phyloP scores from a whole-genome alignment of 768 basidiomycete species.

The Xerocomus potaroensis region DNA sequence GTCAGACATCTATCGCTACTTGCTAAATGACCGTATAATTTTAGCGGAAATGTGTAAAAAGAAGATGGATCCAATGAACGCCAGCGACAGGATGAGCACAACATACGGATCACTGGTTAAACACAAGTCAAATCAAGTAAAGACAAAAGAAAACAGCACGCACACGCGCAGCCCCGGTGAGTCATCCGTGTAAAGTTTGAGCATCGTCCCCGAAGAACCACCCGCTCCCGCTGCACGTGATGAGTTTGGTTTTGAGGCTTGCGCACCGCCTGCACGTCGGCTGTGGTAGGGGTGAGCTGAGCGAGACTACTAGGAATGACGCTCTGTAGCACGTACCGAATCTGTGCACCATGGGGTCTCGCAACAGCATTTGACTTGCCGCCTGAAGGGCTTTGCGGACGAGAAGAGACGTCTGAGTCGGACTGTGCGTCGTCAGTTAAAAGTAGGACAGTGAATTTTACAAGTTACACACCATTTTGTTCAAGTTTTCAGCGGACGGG shows the following conservation, averaged over 20 bases:
- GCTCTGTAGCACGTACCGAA: constrained; percentile 57
- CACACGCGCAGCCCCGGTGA: constrained; percentile 96
- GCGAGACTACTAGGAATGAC: neutral
- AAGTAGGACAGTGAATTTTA: neutral
- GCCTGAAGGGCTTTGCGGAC: constrained; percentile 37
- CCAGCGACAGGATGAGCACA: constrained; percentile 90
- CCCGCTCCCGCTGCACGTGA: constrained; percentile 90
- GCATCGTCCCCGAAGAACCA: constrained; percentile 97
- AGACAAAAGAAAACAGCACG: constrained; percentile 43
- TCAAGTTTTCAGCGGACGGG: neutral
- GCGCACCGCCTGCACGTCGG: constrained; percentile 66
- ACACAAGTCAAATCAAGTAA: no score
- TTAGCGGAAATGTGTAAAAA: constrained; percentile 98
- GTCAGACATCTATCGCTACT: constrained; percentile 37
- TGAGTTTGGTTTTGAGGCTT: constrained; percentile 76
- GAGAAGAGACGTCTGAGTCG: constrained; percentile 67
- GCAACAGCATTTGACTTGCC: constrained; percentile 49
- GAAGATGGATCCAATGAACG: constrained; percentile 97
- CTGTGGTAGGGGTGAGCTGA: constrained; percentile 32
- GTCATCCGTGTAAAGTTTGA: constrained; percentile 98
- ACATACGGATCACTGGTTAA: constrained; percentile 85
- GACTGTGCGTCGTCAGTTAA: constrained; percentile 44
- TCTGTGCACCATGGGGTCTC: constrained; percentile 75
- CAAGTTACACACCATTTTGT: constrained; percentile 31
- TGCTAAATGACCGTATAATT: constrained; percentile 86